A percentile compares a stretch with the other conserved stretches of the same genome.
Evolutionary conservation across 1,284 basidiomycete genomes (phyloP).

Genomic region (Testicularia cyperi): DNA sequence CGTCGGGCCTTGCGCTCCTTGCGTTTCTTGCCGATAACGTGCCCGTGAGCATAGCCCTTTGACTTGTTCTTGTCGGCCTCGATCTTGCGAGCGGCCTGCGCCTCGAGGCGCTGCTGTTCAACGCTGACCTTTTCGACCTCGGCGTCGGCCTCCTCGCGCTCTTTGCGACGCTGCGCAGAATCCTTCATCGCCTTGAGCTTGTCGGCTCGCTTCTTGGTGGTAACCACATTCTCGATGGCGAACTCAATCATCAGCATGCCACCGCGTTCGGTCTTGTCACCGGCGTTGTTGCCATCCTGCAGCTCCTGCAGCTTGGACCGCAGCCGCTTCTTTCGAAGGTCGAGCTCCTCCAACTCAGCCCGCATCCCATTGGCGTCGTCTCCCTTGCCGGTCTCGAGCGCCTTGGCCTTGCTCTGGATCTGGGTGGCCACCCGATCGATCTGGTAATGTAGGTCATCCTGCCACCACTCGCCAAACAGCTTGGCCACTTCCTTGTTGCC

Average conservation of each 20-base stretch:
- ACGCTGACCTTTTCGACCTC: slow-evolving; percentile 1
- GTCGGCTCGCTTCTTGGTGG: slow-evolving; percentile 49
- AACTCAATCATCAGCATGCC: slow-evolving; percentile 57
- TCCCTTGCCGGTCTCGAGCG: slow-evolving; percentile 18
- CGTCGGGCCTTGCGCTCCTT: slow-evolving; percentile 41
- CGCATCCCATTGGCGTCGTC: slow-evolving; percentile 11
- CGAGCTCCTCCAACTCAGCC: slow-evolving; percentile 23
- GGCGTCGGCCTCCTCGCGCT: slow-evolving; percentile 10
- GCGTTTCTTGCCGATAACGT: slow-evolving; percentile 55
- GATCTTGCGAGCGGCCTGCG: slow-evolving; percentile 24
- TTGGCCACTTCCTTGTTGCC: slow-evolving; percentile 67
- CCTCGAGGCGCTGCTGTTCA: slow-evolving; percentile 8
- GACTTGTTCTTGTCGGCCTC: slow-evolving; percentile 24
- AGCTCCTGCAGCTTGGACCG: slow-evolving; percentile 37
- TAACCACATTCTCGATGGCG: slow-evolving; percentile 55
- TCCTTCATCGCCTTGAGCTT: slow-evolving; percentile 41
- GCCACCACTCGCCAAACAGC: slow-evolving; percentile 48
- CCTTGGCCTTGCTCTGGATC: slow-evolving; percentile 24
- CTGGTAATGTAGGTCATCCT: slow-evolving; percentile 43
- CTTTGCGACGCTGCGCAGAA: slow-evolving; percentile 18
- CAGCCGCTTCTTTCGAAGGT: slow-evolving; percentile 42
- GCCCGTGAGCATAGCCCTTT: slow-evolving; percentile 32
- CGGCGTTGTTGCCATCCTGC: slow-evolving; percentile 9
- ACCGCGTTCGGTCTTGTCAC: slow-evolving; percentile 46
- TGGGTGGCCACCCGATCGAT: slow-evolving; percentile 32